Base-by-base conservation (phyloP, 495 filamentous ascomycete genomes). In the Hypoxylon lienhwacheense region DNA sequence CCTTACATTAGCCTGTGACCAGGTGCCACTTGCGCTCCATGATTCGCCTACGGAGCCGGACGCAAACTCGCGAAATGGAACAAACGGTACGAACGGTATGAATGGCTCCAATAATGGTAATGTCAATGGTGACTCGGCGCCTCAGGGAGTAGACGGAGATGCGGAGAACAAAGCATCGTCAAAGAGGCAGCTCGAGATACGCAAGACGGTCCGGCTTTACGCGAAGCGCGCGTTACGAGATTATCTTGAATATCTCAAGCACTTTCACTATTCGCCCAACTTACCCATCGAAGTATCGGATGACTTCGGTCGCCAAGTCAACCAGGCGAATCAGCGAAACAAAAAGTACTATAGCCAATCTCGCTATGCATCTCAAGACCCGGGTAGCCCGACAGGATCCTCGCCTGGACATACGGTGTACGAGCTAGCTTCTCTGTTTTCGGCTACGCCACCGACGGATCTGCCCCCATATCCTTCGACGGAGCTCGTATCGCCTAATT, bases 211-310 rank as follows among this genome's bases (percentile, higher is more conserved):
- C 40, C 81, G 82, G 55, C 74, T 76, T 2, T 80, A 87, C 67
- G 88, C 88, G 3, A 90, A 88, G 66, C 80, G 85, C 24, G 87
- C 87, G 2, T 62, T 90, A 15, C 77, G 81, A 41, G 88, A 91
- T 65, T 90, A 86, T 63, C 69, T 81, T 47, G 71, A 79, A 15
- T 90, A 85, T 55, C 70, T 91, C 3, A 81, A 81, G 6, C 73
- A 83, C 53, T 86, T 90, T 49, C 85, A 90, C 60, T 91, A 91
- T 66, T 87, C 87, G 2, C 84, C 87, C 1, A 82, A 87, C 36
- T 66, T 88, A 15, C 75, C 83, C 15, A 66, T 82, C 21, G 80
- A 84, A 35, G 73, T 84, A 17, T 79, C 81, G 17, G 80, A 88
- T 57, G 85, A 87, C 8, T 87, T 88, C 61, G 71, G 85, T 25